A percentile compares a stretch with the other conserved stretches of the same genome.
Conservation (phyloP, 73 alveolate species). For the Loxodes magnus region DNA sequence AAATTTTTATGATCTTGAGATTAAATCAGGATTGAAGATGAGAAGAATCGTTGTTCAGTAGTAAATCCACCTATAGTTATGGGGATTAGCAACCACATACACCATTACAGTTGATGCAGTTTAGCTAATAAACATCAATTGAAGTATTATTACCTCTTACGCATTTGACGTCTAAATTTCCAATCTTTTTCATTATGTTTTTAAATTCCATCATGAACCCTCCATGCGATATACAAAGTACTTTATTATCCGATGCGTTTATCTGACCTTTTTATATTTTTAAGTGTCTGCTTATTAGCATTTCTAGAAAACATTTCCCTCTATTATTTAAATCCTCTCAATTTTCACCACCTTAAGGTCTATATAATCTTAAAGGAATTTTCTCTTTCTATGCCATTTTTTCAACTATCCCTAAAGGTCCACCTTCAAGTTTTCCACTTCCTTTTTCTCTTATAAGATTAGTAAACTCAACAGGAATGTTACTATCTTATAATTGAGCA, state of each 20-base stretch:
- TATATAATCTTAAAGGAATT: conserved; percentile 21
- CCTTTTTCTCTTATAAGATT: conserved; percentile 47
- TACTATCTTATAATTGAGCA: not conserved
- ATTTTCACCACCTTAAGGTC: conserved; percentile 50
- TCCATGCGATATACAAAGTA: conserved; percentile 49
- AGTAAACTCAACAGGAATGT: conserved; percentile 1
- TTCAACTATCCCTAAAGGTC: conserved; percentile 33
- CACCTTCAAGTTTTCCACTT: conserved; percentile 48
- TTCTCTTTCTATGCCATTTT: conserved; percentile 19
- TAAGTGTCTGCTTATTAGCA: conserved; percentile 1
- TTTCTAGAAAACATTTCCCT: conserved; percentile 17
- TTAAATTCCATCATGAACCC: conserved; percentile 56
- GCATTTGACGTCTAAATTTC: conserved; percentile 11
- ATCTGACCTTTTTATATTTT: not conserved
- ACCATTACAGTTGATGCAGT: no score
- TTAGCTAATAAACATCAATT: no score
- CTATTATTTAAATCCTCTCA: conserved; percentile 42
- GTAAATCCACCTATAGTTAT: no score
- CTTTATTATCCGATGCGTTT: not conserved
- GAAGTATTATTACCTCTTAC: conserved; percentile 24
- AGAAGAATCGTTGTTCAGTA: no score
- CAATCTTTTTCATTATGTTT: conserved; percentile 21
- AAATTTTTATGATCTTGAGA: no score
- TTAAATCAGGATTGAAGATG: no score
- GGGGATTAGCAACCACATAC: no score